Percentiles rank a stretch among this genome's conserved stretches.
phyloP scores from a whole-genome alignment of 208 protist species.

The Leptomonas pyrrhocoris region DNA sequence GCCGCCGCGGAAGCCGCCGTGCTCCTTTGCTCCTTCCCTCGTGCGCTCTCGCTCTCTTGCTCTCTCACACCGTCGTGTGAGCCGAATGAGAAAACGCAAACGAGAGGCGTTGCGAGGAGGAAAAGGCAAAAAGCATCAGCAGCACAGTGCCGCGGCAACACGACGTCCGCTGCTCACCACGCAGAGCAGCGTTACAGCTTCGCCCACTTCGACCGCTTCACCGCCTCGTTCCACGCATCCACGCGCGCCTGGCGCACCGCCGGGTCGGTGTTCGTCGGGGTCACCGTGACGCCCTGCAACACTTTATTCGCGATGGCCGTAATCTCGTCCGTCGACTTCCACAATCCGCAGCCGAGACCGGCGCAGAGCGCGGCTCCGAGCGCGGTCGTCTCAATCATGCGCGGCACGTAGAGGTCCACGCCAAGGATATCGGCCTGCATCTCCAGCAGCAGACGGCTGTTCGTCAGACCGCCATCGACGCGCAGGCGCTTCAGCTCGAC shows the following conservation, averaged over 20 bases:
- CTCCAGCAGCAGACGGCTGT: conserved; percentile 92
- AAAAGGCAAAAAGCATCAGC: too few species aligned
- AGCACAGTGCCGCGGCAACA: too few species aligned
- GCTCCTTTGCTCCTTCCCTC: too few species aligned
- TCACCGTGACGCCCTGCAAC: conserved; percentile 37
- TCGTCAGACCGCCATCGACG: conserved; percentile 96
- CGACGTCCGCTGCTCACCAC: too few species aligned
- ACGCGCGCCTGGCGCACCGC: conserved; percentile 34
- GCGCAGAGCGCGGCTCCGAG: conserved; percentile 82
- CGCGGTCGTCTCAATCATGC: conserved; percentile 78
- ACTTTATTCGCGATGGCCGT: conserved; percentile 30
- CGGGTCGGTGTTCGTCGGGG: conserved; percentile 30
- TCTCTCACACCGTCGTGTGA: too few species aligned
- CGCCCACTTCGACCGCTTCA: conserved; percentile 62
- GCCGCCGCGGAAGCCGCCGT: too few species aligned
- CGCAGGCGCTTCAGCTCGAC: conserved; percentile 69
- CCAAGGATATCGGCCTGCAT: conserved; percentile 94
- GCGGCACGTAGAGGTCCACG: conserved; percentile 64
- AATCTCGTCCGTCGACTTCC: conserved; percentile 68
- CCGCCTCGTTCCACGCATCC: conserved; percentile 59
- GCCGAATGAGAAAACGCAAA: too few species aligned
- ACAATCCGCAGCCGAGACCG: conserved; percentile 62
- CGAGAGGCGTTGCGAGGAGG: too few species aligned
- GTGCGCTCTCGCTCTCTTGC: too few species aligned
- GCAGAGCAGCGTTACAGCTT: conserved; percentile 48